Evolutionary conservation across 345 rosid species (phyloP), one percentile per base, ranked within the genome.

Genomic region (Cardiospermum halicacabum): DNA sequence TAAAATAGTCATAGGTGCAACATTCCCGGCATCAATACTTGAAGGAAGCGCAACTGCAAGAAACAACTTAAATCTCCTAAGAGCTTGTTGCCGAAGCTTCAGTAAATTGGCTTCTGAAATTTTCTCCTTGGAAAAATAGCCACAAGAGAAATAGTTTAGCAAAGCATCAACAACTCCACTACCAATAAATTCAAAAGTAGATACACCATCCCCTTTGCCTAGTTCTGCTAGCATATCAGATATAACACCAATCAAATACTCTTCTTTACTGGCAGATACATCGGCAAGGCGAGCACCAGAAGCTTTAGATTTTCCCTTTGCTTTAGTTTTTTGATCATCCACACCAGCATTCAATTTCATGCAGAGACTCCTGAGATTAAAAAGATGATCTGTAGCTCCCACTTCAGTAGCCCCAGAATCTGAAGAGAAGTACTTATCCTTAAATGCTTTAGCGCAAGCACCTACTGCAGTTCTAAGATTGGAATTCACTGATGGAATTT

Each of bases 121-220:
- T 78, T 77, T 89, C 72, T 91, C 98, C 83, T 85, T 92, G 4
- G 90, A 83, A 66, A 82, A 95, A 71, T 79, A 75, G 34, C 97
- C 98, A 69, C 96, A 91, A 53, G 98, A 88, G 72, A 95, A 95
- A 67, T 83, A 95, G 68, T 89, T 89, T 34, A 95, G 85, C 82
- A 95, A 84, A 62, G 97, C 93, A 66, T 84, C 91, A 66, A 95
- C 96, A 58, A 83, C 99, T 60, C 99, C 99, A 79, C 99, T 95
- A 55, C 99, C 96, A 69, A 86, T 82, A 70, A 95, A 95, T 86
- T 95, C 98, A 80, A 95, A 95, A 24, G 99, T 95, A 59, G 99
- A 91, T 53, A 95, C 99, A 68, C 99, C 98, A 69, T 91, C 96
- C 66, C 99, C 99, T 78, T 89, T 95, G 65, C 88, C 81, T 62